phyloP scores from a whole-genome alignment of 768 basidiomycete genomes.

The Mycena filopes region DNA sequence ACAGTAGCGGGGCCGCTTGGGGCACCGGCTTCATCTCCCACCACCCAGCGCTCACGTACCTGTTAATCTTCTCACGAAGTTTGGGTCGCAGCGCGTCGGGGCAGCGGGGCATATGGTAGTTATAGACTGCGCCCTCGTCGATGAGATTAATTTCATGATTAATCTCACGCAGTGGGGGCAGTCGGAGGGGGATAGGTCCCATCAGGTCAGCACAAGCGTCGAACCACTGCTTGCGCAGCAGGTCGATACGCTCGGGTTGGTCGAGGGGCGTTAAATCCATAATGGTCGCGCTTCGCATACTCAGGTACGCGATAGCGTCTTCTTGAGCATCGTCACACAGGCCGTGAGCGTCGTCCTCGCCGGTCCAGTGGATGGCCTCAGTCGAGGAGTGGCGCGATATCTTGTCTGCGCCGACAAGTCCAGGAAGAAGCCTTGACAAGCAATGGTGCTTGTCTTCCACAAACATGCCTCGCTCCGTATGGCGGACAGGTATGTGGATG shows the following conservation, averaged over 20 bases:
- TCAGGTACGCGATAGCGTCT: neutral
- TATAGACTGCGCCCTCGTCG: slow-evolving; percentile 36
- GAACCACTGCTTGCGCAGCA: neutral
- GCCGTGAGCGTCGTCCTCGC: neutral
- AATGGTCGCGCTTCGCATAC: neutral
- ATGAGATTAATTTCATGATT: slow-evolving; percentile 43
- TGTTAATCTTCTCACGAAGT: slow-evolving; percentile 19
- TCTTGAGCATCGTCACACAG: neutral
- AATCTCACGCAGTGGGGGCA: neutral
- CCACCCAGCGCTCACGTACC: slow-evolving; percentile 9
- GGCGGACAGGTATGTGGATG: neutral
- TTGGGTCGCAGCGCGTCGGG: slow-evolving; percentile 35
- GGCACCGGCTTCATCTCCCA: slow-evolving; percentile 26
- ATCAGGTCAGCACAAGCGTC: neutral
- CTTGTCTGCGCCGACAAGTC: neutral
- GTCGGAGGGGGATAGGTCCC: neutral
- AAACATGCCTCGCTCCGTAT: neutral
- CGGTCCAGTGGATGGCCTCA: neutral
- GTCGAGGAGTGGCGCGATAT: neutral
- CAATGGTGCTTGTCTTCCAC: neutral
- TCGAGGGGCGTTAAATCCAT: neutral
- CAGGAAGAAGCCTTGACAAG: neutral
- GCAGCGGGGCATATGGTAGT: slow-evolving; percentile 35
- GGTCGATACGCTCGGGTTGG: too few relatives aligned
- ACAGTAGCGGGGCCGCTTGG: slow-evolving; percentile 40